A percentile compares a stretch with the other conserved stretches of the same genome.
Evolutionary conservation across 2,329 filamentous ascomycete species (phyloP).

Genomic region (Epichloe baconii): DNA sequence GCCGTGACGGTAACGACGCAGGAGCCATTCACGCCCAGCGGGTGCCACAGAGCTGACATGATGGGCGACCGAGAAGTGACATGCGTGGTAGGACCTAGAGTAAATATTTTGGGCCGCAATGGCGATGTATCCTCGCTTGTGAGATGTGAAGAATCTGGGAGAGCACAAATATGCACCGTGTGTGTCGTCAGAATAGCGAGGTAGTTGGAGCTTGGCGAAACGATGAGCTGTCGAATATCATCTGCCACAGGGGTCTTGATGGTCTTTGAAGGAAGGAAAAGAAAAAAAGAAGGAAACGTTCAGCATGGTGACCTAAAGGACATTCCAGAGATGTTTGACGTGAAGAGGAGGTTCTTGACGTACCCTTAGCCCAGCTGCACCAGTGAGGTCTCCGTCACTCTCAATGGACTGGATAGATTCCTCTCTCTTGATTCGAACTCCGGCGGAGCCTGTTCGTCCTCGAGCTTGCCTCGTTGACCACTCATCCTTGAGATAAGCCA

Average conservation of each 20-base stretch:
- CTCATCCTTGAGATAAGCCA: slow-evolving; percentile 62
- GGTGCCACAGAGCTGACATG: slow-evolving; percentile 81
- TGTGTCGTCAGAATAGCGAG: slow-evolving; percentile 78
- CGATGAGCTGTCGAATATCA: slow-evolving; percentile 70
- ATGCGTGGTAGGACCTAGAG: slow-evolving; percentile 84
- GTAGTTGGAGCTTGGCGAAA: slow-evolving; percentile 71
- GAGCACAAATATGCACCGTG: slow-evolving; percentile 75
- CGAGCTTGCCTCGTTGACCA: slow-evolving; percentile 20
- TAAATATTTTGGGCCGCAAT: slow-evolving; percentile 74
- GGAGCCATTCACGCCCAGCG: slow-evolving; percentile 67
- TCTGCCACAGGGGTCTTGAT: slow-evolving; percentile 66
- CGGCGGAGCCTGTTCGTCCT: slow-evolving; percentile 18
- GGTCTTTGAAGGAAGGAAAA: slow-evolving; percentile 31
- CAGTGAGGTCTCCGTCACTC: slow-evolving; percentile 15
- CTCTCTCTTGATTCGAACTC: slow-evolving; percentile 34
- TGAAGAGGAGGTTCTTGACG: slow-evolving; percentile 7
- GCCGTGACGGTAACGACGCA: slow-evolving; percentile 80
- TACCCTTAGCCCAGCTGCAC: slow-evolving; percentile 21
- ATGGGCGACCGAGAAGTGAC: slow-evolving; percentile 75
- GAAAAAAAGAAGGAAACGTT: neutral
- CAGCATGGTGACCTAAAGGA: slow-evolving; percentile 1
- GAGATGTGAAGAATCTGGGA: slow-evolving; percentile 70
- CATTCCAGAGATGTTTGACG: neutral
- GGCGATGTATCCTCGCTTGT: slow-evolving; percentile 52
- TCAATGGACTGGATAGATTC: slow-evolving; percentile 26